A percentile compares a stretch with the other conserved stretches of the same genome.
Conservation (phyloP, 2,329 filamentous ascomycete species). For the Anisogramma anomala region DNA sequence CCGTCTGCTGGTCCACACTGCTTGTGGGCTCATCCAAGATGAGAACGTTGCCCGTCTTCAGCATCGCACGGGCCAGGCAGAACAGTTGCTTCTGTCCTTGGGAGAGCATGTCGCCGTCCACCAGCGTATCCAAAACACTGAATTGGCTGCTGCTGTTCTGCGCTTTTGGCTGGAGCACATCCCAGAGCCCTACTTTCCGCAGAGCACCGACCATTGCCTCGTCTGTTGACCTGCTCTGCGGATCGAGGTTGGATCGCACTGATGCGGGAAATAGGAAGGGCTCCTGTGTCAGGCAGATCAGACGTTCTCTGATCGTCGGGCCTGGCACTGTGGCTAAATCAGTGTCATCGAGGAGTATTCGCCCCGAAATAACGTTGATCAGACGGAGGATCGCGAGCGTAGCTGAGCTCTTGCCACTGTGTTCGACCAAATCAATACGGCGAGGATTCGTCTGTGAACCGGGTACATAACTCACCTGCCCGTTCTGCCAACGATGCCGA, state of each 20-base stretch:
- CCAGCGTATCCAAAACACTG: slow-evolving; percentile 20
- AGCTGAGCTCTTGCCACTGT: slow-evolving; percentile 39
- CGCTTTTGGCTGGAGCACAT: slow-evolving; percentile 26
- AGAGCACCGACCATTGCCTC: slow-evolving; percentile 32
- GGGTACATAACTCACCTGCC: slow-evolving; percentile 3
- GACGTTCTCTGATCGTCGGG: slow-evolving; percentile 18
- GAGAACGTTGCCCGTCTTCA: slow-evolving; percentile 27
- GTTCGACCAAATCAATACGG: background rate
- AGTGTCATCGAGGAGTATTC: slow-evolving; percentile 33
- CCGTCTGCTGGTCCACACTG: slow-evolving; percentile 5
- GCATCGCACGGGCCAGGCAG: slow-evolving; percentile 33
- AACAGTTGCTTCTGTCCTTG: slow-evolving; percentile 40
- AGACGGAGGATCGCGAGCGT: slow-evolving; percentile 34
- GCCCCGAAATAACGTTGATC: slow-evolving; percentile 31
- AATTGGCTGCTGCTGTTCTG: slow-evolving; percentile 14
- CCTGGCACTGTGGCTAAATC: slow-evolving; percentile 23
- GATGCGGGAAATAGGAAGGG: slow-evolving; percentile 35
- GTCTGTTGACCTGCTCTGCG: slow-evolving; percentile 25
- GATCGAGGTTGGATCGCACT: slow-evolving; percentile 38
- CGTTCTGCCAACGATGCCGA: slow-evolving; percentile 19
- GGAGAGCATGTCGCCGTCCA: slow-evolving; percentile 25
- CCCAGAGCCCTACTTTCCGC: slow-evolving; percentile 33
- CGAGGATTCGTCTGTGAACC: background rate
- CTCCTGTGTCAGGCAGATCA: slow-evolving; percentile 40
- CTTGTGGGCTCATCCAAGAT: slow-evolving; percentile 32